Conservation (phyloP, 2,329 filamentous ascomycete genomes). For the Colletotrichum cereale region DNA sequence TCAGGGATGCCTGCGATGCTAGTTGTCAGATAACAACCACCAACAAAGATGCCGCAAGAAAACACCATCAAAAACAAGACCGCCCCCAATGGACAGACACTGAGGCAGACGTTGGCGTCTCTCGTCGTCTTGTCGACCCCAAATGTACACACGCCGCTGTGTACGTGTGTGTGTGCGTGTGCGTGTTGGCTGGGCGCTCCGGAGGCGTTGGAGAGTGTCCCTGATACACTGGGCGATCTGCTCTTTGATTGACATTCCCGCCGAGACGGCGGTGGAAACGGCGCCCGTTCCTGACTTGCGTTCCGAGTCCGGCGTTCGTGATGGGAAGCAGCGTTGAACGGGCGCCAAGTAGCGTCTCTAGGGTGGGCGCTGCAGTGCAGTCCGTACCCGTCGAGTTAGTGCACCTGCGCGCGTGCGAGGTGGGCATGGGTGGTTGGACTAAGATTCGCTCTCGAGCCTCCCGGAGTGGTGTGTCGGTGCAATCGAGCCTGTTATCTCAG, state of each 20-base stretch:
- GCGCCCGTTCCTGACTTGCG: constrained; percentile 5
- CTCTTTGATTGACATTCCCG: constrained; percentile 12
- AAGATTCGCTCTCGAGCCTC: not conserved
- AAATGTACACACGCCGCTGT: not conserved
- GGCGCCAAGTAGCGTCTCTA: constrained; percentile 3
- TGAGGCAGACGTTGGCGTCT: not conserved
- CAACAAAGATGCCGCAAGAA: not conserved
- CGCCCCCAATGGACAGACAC: not conserved
- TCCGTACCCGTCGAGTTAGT: not conserved
- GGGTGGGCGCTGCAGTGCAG: not conserved
- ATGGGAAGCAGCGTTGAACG: constrained; percentile 3
- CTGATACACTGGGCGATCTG: not conserved
- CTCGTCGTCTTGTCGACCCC: constrained; percentile 1
- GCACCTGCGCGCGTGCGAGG: not conserved
- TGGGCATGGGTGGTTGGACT: not conserved
- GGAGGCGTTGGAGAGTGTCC: not conserved
- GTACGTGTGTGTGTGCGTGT: not conserved
- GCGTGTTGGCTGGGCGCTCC: not conserved
- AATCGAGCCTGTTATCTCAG: not conserved
- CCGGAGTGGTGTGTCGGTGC: not conserved
- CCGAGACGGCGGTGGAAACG: constrained; percentile 10
- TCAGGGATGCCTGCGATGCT: not conserved
- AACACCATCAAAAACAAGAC: not conserved
- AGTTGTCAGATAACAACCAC: not conserved
- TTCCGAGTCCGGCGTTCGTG: not conserved